Conservation (phyloP, 306 rosid genomes). For the Aeschynomene evenia region DNA sequence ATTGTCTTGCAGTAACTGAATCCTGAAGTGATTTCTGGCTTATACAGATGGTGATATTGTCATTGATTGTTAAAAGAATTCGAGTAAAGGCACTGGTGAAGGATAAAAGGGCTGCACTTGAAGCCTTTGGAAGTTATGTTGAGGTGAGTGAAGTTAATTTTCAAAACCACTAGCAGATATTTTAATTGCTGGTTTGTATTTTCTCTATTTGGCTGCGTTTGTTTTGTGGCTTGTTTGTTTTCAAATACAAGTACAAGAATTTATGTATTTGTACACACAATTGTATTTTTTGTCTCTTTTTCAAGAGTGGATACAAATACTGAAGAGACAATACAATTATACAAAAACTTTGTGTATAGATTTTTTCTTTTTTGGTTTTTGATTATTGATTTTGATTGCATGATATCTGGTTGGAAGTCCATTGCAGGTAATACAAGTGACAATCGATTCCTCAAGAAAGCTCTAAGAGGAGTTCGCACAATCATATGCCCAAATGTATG, state of each 20-base stretch:
- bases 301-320: too few relatives aligned
- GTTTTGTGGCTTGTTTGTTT: too few relatives aligned
- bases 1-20: constrained; percentile 18
- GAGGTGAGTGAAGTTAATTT: constrained; percentile 57
- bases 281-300: too few relatives aligned
- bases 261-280: too few relatives aligned
- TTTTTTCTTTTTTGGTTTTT: neutral
- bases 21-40: constrained; percentile 40
- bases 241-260: too few relatives aligned
- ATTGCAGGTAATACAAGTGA: constrained; percentile 69
- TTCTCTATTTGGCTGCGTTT: constrained; percentile 1
- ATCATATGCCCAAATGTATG: constrained; percentile 87
- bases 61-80: constrained; percentile 76
- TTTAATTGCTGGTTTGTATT: constrained; percentile 11
- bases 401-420: constrained; percentile 52
- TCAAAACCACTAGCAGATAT: neutral
- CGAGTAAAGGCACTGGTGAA: constrained; percentile 81
- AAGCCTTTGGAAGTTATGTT: constrained; percentile 91
- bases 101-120: constrained; percentile 84
- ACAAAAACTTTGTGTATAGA: too few relatives aligned
- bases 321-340: too few relatives aligned
- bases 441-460: constrained; percentile 63
- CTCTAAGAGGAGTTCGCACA: constrained; percentile 76
- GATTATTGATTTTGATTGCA: constrained; percentile 39
- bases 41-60: constrained; percentile 85